These are phyloP conservation scores for Euphrasia confusa DNA, from an alignment of 257 asterid species.

Conservation along the genomic window DNA sequence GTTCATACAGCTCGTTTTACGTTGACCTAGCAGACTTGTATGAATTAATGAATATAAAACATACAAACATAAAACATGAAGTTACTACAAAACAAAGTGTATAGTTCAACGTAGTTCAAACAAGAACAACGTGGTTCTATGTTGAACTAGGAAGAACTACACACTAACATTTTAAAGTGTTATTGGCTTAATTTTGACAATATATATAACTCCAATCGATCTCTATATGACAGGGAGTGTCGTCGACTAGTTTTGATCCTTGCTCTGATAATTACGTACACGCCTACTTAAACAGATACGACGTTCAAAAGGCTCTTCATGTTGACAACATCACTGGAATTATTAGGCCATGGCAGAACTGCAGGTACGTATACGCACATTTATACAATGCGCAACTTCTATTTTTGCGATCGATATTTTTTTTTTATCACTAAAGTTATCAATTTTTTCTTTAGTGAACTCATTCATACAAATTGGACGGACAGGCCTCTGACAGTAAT, in stretches of 20 bases:
- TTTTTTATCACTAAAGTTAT: not conserved
- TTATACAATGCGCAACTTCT: no score
- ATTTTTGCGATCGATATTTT: not conserved
- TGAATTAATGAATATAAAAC: no score
- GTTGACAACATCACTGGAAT: slow-evolving; percentile 40
- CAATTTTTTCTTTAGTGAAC: slow-evolving; percentile 15
- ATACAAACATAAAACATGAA: no score
- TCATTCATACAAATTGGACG: slow-evolving; percentile 23
- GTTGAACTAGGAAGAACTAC: no score
- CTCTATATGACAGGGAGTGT: slow-evolving; percentile 4
- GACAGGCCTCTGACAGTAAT: slow-evolving; percentile 41
- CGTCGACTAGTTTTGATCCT: slow-evolving; percentile 57
- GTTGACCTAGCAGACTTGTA: no score
- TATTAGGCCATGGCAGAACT: slow-evolving; percentile 39
- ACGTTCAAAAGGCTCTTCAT: slow-evolving; percentile 52
- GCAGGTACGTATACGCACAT: slow-evolving; percentile 46
- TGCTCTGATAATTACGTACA: slow-evolving; percentile 37
- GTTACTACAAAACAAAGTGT: no score
- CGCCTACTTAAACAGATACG: slow-evolving; percentile 38
- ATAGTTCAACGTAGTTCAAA: no score
- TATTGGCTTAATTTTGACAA: no score
- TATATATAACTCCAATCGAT: no score
- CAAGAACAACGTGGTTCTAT: no score
- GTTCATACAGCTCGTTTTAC: no score
- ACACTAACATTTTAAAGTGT: no score